Evolutionary conservation across 2,329 filamentous ascomycete genomes (phyloP).

Genomic region (Byssochlamys sp.): DNA sequence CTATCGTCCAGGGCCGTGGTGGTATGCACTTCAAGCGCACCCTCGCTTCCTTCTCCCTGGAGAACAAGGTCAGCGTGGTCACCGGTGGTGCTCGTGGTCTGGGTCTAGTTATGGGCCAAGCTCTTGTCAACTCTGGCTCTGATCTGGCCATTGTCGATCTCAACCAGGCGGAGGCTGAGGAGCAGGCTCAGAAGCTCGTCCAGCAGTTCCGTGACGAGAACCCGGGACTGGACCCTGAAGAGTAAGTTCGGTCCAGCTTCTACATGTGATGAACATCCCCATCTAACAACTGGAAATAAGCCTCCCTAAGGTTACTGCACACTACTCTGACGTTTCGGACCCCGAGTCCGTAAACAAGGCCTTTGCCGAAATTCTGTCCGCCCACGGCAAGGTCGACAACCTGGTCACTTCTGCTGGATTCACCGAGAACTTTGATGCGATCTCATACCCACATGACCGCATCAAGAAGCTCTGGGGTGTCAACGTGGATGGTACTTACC

Average conservation of each 20-base stretch:
- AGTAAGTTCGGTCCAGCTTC: constrained; percentile 37
- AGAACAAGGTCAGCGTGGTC: constrained; percentile 72
- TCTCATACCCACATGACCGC: constrained; percentile 80
- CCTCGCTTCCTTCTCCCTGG: constrained; percentile 74
- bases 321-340: constrained; percentile 78
- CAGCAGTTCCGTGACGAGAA: constrained; percentile 71
- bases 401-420: constrained; percentile 94
- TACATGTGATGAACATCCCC: neutral
- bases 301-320: constrained; percentile 74
- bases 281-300: constrained; percentile 30
- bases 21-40: constrained; percentile 78
- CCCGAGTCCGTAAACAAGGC: constrained; percentile 67
- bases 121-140: constrained; percentile 75
- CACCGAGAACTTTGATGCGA: constrained; percentile 88
- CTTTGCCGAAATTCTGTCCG: constrained; percentile 57
- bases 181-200: constrained; percentile 64
- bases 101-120: constrained; percentile 86
- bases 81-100: constrained; percentile 84
- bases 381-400: constrained; percentile 77
- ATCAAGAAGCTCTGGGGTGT: constrained; percentile 90
- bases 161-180: constrained; percentile 78
- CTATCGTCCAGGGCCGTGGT: constrained; percentile 64
- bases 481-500: constrained; percentile 85
- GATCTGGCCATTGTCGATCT: constrained; percentile 87
- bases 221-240: constrained; percentile 58